Base-by-base conservation (phyloP, 805 yeast genomes). In the Nakazawaea laoshanensis region DNA sequence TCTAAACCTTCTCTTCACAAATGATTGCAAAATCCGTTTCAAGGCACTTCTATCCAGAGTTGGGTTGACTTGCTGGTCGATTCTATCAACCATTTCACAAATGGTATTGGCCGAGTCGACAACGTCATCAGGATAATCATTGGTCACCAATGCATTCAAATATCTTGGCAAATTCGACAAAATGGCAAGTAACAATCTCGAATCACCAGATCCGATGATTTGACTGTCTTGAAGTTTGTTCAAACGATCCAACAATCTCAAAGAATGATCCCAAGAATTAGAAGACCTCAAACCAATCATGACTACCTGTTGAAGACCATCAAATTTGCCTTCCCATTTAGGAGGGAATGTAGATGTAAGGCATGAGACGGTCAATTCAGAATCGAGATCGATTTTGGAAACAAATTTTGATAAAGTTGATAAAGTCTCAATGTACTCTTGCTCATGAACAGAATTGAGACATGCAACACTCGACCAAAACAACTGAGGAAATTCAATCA, bases 391-490 rank as follows among this genome's bases (percentile, higher is more conserved):
- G 47, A 89, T 84, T 48, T 87, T 89, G 2, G 88, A 75, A 8
- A 92, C 71, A 46, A 88, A 80, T 46, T 85, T 87, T 19, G 84
- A 73, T 46, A 89, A 59, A 4, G 92, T 77, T 0, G 94, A 81
- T 18, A 92, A 61, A 0, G 82, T 83, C 47, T 94, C 97, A 32
- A 87, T 74, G 47, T 82, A 94, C 48, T 92, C 98, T 44, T 80
- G 87, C 50, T 94, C 97, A 46, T 88, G 95, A 19, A 87, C 70
- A 0, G 96, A 85, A 37, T 79, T 79, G 41, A 92, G 59, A 44
- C 96, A 81, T 1, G 97, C 98, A 10, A 87, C 92, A 21, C 88
- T 74, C 0, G 88, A 80, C 99, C 99, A 92, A 50, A 89, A 92
- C 24, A 94, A 59, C 49, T 88, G 96, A 1, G 98, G 97, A 53